phyloP scores from a whole-genome alignment of 441 rosid genomes.

The Arabidopsis hybrid region DNA sequence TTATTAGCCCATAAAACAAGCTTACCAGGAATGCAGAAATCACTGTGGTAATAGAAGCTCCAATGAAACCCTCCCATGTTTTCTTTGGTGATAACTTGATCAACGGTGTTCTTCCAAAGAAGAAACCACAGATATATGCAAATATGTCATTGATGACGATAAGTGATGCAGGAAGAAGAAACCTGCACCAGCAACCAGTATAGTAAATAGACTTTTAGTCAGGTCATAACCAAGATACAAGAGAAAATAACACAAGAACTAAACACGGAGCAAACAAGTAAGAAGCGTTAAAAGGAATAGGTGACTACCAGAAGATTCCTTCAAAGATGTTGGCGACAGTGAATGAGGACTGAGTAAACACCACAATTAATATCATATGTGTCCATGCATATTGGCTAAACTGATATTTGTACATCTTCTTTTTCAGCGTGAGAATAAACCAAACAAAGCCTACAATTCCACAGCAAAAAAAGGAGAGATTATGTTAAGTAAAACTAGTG shows the following conservation, averaged over 20 bases:
- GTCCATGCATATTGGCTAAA: slow-evolving; percentile 98
- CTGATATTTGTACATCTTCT: slow-evolving; percentile 95
- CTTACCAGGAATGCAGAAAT: slow-evolving; percentile 84
- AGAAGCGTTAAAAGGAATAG: neutral
- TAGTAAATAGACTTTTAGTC: slow-evolving; percentile 8
- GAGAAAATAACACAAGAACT: slow-evolving; percentile 4
- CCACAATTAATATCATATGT: slow-evolving; percentile 92
- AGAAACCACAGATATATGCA: slow-evolving; percentile 88
- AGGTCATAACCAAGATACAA: neutral
- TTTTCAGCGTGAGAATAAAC: slow-evolving; percentile 89
- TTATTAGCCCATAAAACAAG: slow-evolving; percentile 22
- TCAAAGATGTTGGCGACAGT: slow-evolving; percentile 93
- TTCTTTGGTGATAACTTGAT: slow-evolving; percentile 97
- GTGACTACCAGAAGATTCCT: slow-evolving; percentile 86
- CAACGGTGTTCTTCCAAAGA: slow-evolving; percentile 92
- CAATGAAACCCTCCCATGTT: slow-evolving; percentile 96
- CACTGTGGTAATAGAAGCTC: slow-evolving; percentile 85
- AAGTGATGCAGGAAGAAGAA: slow-evolving; percentile 91
- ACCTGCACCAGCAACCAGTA: slow-evolving; percentile 55
- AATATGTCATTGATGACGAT: slow-evolving; percentile 82
- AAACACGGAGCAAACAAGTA: neutral
- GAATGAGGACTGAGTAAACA: slow-evolving; percentile 86
- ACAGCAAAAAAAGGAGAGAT: slow-evolving; percentile 4
- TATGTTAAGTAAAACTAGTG: slow-evolving; percentile 22
- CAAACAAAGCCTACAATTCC: slow-evolving; percentile 76